Evolutionary conservation across 2,329 filamentous ascomycete genomes (phyloP).

Genomic region (Aspergillus neoniger): DNA sequence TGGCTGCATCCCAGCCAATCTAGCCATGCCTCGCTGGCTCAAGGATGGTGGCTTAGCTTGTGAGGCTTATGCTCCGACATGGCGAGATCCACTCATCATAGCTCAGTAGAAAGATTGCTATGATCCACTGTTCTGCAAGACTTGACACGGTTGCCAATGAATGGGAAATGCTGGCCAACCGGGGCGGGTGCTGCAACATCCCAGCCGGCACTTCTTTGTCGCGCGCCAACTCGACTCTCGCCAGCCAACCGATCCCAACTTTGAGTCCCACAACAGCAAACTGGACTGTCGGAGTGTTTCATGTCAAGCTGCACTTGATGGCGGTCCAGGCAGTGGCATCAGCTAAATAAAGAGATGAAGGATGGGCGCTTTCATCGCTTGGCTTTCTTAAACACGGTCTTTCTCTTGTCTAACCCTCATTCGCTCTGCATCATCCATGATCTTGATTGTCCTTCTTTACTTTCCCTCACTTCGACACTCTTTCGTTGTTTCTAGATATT

Average conservation of each 20-base stretch:
- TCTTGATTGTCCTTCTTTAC: neutral
- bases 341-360: slow-evolving; percentile 7
- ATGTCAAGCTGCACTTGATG: slow-evolving; percentile 7
- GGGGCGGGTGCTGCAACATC: slow-evolving; percentile 1
- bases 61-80: neutral
- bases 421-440: slow-evolving; percentile 6
- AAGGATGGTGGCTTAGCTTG: neutral
- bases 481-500: neutral
- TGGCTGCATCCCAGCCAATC: too few species aligned
- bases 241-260: slow-evolving; percentile 13
- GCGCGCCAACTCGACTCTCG: slow-evolving; percentile 18
- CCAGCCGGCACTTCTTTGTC: slow-evolving; percentile 14
- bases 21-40: neutral
- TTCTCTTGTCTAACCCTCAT: neutral
- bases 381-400: neutral
- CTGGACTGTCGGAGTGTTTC: neutral
- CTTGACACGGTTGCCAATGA: slow-evolving; percentile 4
- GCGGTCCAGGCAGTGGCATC: neutral
- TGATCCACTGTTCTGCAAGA: neutral
- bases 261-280: neutral
- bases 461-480: neutral
- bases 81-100: neutral
- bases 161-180: neutral
- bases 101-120: neutral
- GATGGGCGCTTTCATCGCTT: slow-evolving; percentile 1